These are phyloP conservation scores for Zostera marina DNA, from an alignment of 116 monocot species.

Conservation along the genomic window DNA sequence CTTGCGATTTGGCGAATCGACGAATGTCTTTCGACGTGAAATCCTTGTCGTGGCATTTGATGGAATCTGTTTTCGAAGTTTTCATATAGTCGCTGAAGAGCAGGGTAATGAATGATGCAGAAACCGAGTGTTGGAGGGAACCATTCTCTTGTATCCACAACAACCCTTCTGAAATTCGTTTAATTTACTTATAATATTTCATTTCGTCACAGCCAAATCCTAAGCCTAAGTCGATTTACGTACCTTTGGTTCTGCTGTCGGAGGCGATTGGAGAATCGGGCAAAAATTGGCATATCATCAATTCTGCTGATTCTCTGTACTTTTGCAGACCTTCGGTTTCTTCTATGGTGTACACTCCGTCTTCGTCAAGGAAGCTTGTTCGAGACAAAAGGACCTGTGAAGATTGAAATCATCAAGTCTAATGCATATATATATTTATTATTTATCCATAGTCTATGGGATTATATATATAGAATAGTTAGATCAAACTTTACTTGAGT, in stretches of 20 bases:
- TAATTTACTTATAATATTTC: too few relatives aligned
- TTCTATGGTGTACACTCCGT: slow-evolving; percentile 40
- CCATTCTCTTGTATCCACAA: slow-evolving; percentile 77
- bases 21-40: slow-evolving; percentile 66
- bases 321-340: slow-evolving; percentile 46
- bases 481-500: too few relatives aligned
- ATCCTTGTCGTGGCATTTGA: slow-evolving; percentile 42
- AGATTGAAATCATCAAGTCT: too few relatives aligned
- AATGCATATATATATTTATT: too few relatives aligned
- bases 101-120: slow-evolving; percentile 76
- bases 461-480: neutral
- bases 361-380: slow-evolving; percentile 42
- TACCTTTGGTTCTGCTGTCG: slow-evolving; percentile 73
- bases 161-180: slow-evolving; percentile 41
- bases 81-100: slow-evolving; percentile 98
- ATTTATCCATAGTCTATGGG: too few relatives aligned
- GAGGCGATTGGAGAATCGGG: slow-evolving; percentile 89
- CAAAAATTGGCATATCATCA: slow-evolving; percentile 74
- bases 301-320: slow-evolving; percentile 78
- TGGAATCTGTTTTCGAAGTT: slow-evolving; percentile 36
- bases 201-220: too few relatives aligned
- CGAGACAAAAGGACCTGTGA: slow-evolving; percentile 74
- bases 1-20: slow-evolving; percentile 71
- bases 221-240: too few relatives aligned
- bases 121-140: slow-evolving; percentile 77